phyloP scores from a whole-genome alignment of 768 basidiomycete species.

The Leccinum disarticulatum region DNA sequence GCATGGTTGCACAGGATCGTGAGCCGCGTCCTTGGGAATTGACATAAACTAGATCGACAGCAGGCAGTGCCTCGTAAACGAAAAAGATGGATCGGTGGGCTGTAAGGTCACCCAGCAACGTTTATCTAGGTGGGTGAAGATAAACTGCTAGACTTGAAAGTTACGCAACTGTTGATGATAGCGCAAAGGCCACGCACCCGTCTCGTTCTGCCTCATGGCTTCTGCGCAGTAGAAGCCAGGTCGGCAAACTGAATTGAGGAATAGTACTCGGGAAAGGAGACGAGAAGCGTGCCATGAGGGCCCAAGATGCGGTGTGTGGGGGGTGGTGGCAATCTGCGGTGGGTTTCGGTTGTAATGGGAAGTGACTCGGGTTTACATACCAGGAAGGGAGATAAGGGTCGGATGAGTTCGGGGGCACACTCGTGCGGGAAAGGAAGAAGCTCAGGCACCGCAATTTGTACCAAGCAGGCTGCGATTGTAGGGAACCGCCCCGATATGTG shows the following conservation, averaged over 20 bases:
- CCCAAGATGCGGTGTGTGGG: not conserved
- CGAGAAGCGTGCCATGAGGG: not conserved
- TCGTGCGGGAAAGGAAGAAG: constrained; percentile 11
- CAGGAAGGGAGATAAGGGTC: constrained; percentile 12
- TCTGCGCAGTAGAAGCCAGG: constrained; percentile 8
- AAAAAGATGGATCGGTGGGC: not conserved
- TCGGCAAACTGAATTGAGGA: not conserved
- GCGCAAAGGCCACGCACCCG: constrained; percentile 1
- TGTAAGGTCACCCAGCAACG: too few relatives aligned
- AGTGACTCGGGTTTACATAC: not conserved
- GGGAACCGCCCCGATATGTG: constrained; percentile 30
- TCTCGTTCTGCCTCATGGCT: constrained; percentile 15
- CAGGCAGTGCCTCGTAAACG: not conserved
- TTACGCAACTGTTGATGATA: constrained; percentile 11
- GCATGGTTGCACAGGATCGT: not conserved
- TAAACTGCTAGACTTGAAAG: not conserved
- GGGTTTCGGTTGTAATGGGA: not conserved
- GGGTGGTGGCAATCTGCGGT: not conserved
- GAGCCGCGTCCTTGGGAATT: not conserved
- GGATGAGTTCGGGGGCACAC: constrained; percentile 21
- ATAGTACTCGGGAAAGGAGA: not conserved
- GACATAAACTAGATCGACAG: constrained; percentile 3
- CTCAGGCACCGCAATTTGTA: constrained; percentile 19
- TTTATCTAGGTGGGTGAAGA: not conserved
- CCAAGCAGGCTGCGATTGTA: constrained; percentile 16